Base-by-base conservation (phyloP, 768 basidiomycete species). In the Xerocomus spinulosus region DNA sequence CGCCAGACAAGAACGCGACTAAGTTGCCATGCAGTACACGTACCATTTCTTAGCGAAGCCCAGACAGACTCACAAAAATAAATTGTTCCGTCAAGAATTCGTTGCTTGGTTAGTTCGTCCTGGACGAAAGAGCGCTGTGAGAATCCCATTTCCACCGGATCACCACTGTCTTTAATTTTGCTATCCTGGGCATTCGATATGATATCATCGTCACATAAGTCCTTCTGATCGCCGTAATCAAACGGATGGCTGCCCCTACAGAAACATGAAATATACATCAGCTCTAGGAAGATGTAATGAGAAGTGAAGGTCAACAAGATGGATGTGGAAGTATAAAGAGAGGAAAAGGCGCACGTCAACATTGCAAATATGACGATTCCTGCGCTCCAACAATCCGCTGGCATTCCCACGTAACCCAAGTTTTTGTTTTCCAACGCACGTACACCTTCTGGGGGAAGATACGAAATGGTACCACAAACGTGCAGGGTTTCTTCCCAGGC, bases 321-420 rank as follows among this genome's bases (percentile, higher is more conserved):
- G 25, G 9, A 26, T 13, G 26, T 34, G 54, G 20, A n/a, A 21
- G 24, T 4, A 25, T 28, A 3, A 12, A 29, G 37, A 32, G n/a
- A 51, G 25, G 30, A 29, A 42, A 35, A 44, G 33, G 75, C 87
- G 51, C 69, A 92, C 90, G 79, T 77, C 41, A 92, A 71, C 87
- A 92, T 92, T 47, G 89, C 81, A 53, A 83, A 91, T 43, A 92
- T 68, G 44, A 87, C 81, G 5, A 91, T 78, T 5, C 90, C 90
- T 12, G 85, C 79, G 55, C 89, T 90, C 90, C 90, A 92, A 58
- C 89, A 92, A 64, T 92, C 90, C 3, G 88, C 78, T n/a, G 88
- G 86, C 83, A 91, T 85, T 17, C 87, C 87, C 26, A 75, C 66
- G 55, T 89, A 90, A 42, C 85, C 81, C 35, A 87, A 66, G 49